phyloP scores from a whole-genome alignment of 345 rosid species.

The Rhizophora mangle region DNA sequence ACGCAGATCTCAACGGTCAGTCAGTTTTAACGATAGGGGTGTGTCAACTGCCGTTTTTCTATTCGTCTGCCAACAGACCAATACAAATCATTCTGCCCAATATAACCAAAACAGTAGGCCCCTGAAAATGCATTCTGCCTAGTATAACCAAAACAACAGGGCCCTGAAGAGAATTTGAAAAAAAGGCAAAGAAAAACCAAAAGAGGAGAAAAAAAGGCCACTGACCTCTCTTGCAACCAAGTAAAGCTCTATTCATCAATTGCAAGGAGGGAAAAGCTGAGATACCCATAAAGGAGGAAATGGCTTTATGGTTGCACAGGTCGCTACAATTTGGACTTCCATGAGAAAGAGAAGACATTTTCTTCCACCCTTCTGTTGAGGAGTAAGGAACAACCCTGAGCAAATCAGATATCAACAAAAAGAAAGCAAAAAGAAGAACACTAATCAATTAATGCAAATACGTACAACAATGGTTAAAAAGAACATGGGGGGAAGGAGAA shows the following conservation, averaged over 20 bases:
- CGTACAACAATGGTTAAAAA: no score
- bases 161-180: no score
- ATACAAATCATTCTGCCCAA: not conserved
- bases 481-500: no score
- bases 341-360: conserved; percentile 23
- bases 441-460: no score
- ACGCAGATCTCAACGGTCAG: no score
- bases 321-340: conserved; percentile 19
- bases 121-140: no score
- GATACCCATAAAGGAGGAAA: conserved; percentile 17
- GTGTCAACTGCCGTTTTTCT: no score
- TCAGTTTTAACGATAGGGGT: no score
- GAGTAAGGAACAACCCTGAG: not conserved
- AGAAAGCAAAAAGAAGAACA: not conserved
- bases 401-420: not conserved
- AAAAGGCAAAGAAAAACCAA: not conserved
- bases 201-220: not conserved
- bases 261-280: conserved; percentile 18
- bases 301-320: conserved; percentile 10
- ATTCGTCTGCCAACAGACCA: no score
- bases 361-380: conserved; percentile 1
- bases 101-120: not conserved
- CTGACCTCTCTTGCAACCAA: conserved; percentile 21
- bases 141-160: not conserved
- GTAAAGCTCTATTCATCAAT: conserved; percentile 7